Evolutionary conservation across 495 filamentous ascomycete species (phyloP).

Genomic region (Aspergillus leporis): DNA sequence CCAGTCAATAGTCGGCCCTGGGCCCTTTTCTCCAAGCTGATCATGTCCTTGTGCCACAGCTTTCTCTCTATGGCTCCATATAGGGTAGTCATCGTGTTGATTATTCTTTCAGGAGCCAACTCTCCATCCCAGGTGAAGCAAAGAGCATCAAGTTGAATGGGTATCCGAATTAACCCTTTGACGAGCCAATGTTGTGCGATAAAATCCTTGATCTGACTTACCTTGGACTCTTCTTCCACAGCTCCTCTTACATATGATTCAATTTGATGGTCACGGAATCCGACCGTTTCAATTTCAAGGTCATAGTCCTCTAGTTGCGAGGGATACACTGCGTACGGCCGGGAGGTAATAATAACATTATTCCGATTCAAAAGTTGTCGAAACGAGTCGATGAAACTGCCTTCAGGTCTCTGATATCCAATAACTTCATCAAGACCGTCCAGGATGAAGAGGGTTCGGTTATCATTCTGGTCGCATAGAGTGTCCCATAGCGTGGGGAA

Average conservation of each 20-base stretch:
- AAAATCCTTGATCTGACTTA: no score
- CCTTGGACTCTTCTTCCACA: no score
- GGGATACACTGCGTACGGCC: slow-evolving; percentile 15
- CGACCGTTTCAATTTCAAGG: slow-evolving; percentile 21
- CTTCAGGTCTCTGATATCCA: neutral
- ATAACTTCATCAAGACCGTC: neutral
- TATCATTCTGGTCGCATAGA: neutral
- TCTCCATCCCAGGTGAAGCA: no score
- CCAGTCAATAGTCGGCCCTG: no score
- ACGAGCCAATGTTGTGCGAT: no score
- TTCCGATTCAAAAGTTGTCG: neutral
- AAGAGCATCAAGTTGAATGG: no score
- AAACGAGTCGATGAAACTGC: neutral
- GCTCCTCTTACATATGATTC: slow-evolving; percentile 13
- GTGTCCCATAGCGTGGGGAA: neutral
- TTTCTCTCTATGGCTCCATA: no score
- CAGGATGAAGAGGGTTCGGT: neutral
- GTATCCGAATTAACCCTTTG: no score
- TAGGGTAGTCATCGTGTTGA: no score
- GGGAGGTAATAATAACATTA: slow-evolving; percentile 18
- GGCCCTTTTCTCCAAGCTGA: no score
- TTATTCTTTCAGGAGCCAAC: no score
- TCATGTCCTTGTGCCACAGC: no score
- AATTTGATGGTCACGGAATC: slow-evolving; percentile 20
- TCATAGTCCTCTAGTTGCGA: slow-evolving; percentile 12